These are phyloP conservation scores for Lepidium aucheri DNA, from an alignment of 345 rosid species.

Conservation along the genomic window DNA sequence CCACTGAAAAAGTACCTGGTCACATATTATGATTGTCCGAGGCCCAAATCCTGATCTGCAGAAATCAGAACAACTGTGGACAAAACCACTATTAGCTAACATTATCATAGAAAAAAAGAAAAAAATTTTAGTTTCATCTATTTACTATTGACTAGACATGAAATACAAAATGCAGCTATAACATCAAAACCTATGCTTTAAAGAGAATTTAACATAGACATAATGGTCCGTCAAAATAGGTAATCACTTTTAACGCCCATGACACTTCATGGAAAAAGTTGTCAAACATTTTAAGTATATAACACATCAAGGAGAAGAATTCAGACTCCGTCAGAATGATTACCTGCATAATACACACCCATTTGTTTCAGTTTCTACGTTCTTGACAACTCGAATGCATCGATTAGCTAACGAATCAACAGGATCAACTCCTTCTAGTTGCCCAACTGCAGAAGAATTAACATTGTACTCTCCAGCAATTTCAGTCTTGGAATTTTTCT, in stretches of 20 bases:
- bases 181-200: neutral
- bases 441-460: conserved; percentile 79
- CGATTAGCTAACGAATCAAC: conserved; percentile 69
- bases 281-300: neutral
- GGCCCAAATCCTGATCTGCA: conserved; percentile 92
- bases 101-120: neutral
- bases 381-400: conserved; percentile 87
- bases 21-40: conserved; percentile 86
- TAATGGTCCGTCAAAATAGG: neutral
- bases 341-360: conserved; percentile 97
- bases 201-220: neutral
- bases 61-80: conserved; percentile 72
- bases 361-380: conserved; percentile 59
- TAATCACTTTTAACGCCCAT: neutral
- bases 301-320: neutral
- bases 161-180: neutral
- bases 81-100: conserved; percentile 2
- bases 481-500: conserved; percentile 57
- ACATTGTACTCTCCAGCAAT: conserved; percentile 48
- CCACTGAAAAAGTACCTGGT: conserved; percentile 56
- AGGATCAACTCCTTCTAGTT: conserved; percentile 72
- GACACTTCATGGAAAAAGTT: neutral
- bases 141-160: neutral
- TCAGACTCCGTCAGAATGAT: conserved; percentile 4
- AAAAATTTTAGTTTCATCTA: neutral